Evolutionary conservation across 805 yeast genomes (phyloP), one percentile per base, ranked within the genome.

Genomic region (Saccharomycopsis javanensis): DNA sequence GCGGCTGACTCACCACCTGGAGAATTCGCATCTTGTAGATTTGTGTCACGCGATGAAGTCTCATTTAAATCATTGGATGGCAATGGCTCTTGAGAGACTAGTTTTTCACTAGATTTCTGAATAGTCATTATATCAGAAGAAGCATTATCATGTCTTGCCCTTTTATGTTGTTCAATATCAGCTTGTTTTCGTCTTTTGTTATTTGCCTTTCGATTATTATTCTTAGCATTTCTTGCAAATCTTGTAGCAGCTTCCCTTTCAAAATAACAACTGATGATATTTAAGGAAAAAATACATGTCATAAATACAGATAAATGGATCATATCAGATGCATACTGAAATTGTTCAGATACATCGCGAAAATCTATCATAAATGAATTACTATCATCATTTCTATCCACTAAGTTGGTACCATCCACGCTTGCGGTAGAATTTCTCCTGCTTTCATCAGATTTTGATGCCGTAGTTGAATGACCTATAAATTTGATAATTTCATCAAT

Each of bases 321-420:
- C 64, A 80, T 83, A 66, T 81, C 85, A 15, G 82, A 77, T 30
- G 80, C 70, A 63, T 79, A 80, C 0, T 83, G 84, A 67, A 80
- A 81, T 62, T 80, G 80, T 7, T 82, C 77, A 64, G 79, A 82
- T 15, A 27, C 52, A 37, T 60, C 62, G 20, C 53, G 46, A 7
- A 58, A 20, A n/a, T 57, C 58, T 6, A 42, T 34, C 10, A 60
- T 56, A 23, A 57, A 57, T 3, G 57, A 28, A 3, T 55, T 13
- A 7, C 51, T 53, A 16, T 55, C 62, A 28, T 53, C 50, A 15
- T 48, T 23, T 1, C 53, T 53, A 37, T 51, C 56, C 2, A 55
- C 15, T 23, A 45, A 48, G 23, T 55, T 58, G 53, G 15, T 20
- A 8, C 28, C 25, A 20, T 10, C 13, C 27, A 11, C 25, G 37